Conservation (phyloP, 2,329 filamentous ascomycete genomes). For the Fusarium chuoi region DNA sequence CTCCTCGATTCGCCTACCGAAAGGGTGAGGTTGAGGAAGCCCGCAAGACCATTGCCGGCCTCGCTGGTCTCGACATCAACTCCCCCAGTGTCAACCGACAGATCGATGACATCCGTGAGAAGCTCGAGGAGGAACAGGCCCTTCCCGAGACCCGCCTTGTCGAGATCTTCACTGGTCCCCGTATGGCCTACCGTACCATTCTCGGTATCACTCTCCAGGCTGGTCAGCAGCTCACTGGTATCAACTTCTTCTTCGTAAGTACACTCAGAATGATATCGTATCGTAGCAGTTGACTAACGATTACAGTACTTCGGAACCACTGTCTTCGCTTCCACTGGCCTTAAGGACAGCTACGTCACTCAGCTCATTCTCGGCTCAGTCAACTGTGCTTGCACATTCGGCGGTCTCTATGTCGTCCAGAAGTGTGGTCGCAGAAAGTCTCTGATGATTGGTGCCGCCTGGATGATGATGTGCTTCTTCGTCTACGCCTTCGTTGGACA, state of each 20-base stretch:
- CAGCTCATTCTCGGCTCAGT: conserved; percentile 75
- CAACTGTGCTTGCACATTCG: conserved; percentile 74
- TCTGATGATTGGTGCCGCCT: conserved; percentile 70
- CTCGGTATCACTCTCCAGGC: conserved; percentile 72
- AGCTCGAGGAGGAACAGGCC: conserved; percentile 58
- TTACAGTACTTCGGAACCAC: conserved; percentile 67
- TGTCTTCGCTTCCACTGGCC: conserved; percentile 73
- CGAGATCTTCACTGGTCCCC: conserved; percentile 74
- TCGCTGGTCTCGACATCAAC: conserved; percentile 56
- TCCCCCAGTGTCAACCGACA: conserved; percentile 57
- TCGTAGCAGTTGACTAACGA: neutral
- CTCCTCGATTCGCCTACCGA: conserved; percentile 62
- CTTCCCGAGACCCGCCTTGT: conserved; percentile 60
- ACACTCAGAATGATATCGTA: neutral
- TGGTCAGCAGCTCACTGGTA: conserved; percentile 74
- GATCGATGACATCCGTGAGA: conserved; percentile 62
- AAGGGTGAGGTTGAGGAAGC: conserved; percentile 60
- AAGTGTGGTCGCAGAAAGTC: conserved; percentile 71
- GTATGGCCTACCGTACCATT: conserved; percentile 72
- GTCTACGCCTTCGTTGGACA: conserved; percentile 62
- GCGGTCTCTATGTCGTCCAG: conserved; percentile 72
- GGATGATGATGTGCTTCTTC: conserved; percentile 67
- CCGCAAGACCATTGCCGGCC: conserved; percentile 58
- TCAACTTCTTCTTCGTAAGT: conserved; percentile 65
- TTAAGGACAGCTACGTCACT: conserved; percentile 72